Conservation (phyloP, 208 protist genomes). For the Herpetomonas tarakana region DNA sequence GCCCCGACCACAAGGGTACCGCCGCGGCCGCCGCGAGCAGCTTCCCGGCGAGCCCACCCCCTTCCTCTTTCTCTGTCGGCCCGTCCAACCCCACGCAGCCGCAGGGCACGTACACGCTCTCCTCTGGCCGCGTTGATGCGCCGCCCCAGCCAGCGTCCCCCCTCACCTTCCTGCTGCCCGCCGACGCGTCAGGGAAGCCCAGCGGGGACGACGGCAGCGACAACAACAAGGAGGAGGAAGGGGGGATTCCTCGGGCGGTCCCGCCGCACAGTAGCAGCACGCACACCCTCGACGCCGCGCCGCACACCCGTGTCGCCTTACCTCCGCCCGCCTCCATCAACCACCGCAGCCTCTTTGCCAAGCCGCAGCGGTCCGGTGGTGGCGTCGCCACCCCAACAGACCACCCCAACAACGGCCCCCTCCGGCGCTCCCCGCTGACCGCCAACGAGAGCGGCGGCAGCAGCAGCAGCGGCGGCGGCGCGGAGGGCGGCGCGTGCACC, state of each 20-base stretch:
- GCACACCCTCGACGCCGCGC: neutral
- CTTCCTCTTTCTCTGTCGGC: neutral
- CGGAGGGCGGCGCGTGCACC: slow-evolving; percentile 1
- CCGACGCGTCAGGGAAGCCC: neutral
- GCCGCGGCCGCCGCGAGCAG: neutral
- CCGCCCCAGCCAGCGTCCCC: too few relatives aligned
- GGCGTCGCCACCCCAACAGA: too few relatives aligned
- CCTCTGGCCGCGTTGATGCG: neutral
- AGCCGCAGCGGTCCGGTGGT: neutral
- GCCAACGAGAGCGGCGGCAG: too few relatives aligned
- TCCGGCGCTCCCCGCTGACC: too few relatives aligned
- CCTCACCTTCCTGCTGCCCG: neutral
- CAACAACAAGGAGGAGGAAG: neutral
- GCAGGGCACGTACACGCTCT: neutral
- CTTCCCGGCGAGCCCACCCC: neutral
- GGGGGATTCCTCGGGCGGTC: neutral
- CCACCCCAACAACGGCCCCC: too few relatives aligned
- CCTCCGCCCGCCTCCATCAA: slow-evolving; percentile 4
- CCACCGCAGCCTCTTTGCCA: neutral
- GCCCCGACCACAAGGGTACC: neutral
- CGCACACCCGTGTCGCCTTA: slow-evolving; percentile 9
- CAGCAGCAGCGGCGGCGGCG: slow-evolving; percentile 1
- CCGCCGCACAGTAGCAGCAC: neutral
- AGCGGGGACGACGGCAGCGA: neutral
- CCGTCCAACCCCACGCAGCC: neutral